These are phyloP conservation scores for Phaseolus lunatus DNA, from an alignment of 306 rosid genomes.

Conservation along the genomic window DNA sequence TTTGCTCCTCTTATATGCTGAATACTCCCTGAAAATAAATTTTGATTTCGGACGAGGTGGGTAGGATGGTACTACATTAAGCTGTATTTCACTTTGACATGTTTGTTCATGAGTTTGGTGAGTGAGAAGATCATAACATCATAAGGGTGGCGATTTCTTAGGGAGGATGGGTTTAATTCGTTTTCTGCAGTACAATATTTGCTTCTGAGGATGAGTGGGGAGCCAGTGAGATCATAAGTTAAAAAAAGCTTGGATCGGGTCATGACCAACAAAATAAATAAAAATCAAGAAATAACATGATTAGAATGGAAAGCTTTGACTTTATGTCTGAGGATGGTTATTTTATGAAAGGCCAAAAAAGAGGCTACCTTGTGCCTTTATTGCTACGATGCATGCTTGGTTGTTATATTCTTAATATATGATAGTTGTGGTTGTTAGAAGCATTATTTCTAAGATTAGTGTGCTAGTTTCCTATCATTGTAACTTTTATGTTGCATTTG, in stretches of 20 bases:
- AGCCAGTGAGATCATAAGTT: not conserved
- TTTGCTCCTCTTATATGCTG: not conserved
- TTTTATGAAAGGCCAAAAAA: constrained; percentile 7
- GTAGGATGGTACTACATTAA: constrained; percentile 5
- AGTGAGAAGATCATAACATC: constrained; percentile 25
- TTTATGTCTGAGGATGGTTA: constrained; percentile 22
- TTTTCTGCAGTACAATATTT: constrained; percentile 18
- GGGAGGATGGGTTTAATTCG: constrained; percentile 27
- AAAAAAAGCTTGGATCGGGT: constrained; percentile 13
- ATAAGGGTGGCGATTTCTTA: not conserved
- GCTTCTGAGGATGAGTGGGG: constrained; percentile 13
- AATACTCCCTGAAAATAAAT: not conserved
- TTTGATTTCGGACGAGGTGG: constrained; percentile 23
- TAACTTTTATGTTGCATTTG: constrained; percentile 30
- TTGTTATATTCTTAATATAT: constrained; percentile 31
- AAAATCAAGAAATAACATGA: not conserved
- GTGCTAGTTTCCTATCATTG: constrained; percentile 35
- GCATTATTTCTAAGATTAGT: constrained; percentile 26
- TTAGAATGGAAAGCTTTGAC: constrained; percentile 21
- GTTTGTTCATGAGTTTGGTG: constrained; percentile 18
- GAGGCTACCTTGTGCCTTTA: constrained; percentile 28
- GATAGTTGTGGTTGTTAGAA: constrained; percentile 35
- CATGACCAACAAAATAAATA: not conserved
- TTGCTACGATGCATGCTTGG: constrained; percentile 34
- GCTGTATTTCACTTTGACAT: constrained; percentile 29